These are phyloP conservation scores for Fusarium camptoceras DNA, from an alignment of 2,329 filamentous ascomycete species.

Conservation along the genomic window DNA sequence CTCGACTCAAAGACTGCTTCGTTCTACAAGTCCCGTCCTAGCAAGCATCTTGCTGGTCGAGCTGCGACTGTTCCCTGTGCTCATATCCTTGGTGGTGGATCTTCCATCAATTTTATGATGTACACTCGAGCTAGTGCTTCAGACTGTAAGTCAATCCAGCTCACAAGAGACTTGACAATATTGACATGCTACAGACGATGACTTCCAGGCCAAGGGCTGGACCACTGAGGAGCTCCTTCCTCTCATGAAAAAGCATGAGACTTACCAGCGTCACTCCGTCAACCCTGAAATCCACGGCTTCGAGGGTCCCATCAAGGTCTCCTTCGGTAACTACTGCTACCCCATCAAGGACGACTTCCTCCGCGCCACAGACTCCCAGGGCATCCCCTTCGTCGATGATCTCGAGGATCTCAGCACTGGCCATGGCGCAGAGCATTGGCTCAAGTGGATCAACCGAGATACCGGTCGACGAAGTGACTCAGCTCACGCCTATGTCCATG, in stretches of 20 bases:
- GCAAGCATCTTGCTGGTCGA: slow-evolving; percentile 76
- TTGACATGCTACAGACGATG: slow-evolving; percentile 58
- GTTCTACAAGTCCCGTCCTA: slow-evolving; percentile 82
- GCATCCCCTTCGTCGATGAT: slow-evolving; percentile 79
- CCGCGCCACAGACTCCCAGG: slow-evolving; percentile 77
- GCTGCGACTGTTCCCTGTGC: slow-evolving; percentile 80
- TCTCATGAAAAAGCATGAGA: slow-evolving; percentile 84
- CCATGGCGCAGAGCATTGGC: slow-evolving; percentile 82
- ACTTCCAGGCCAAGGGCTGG: slow-evolving; percentile 85
- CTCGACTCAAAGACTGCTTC: slow-evolving; percentile 83
- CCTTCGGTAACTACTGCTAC: slow-evolving; percentile 84
- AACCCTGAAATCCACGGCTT: slow-evolving; percentile 78
- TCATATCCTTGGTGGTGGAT: slow-evolving; percentile 77
- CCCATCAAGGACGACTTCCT: slow-evolving; percentile 86
- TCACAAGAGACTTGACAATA: too few relatives aligned
- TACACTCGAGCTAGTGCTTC: slow-evolving; percentile 48
- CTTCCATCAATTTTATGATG: slow-evolving; percentile 83
- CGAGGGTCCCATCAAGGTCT: slow-evolving; percentile 85
- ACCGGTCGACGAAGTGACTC: slow-evolving; percentile 74
- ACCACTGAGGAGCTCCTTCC: slow-evolving; percentile 79
- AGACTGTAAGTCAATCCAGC: slow-evolving; percentile 18
- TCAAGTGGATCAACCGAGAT: slow-evolving; percentile 84
- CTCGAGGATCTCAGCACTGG: slow-evolving; percentile 77
- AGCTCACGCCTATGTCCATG: slow-evolving; percentile 82
- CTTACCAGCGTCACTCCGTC: slow-evolving; percentile 74